Conservation (phyloP, 352 stramenopile species). For the Pythium dissimile region DNA sequence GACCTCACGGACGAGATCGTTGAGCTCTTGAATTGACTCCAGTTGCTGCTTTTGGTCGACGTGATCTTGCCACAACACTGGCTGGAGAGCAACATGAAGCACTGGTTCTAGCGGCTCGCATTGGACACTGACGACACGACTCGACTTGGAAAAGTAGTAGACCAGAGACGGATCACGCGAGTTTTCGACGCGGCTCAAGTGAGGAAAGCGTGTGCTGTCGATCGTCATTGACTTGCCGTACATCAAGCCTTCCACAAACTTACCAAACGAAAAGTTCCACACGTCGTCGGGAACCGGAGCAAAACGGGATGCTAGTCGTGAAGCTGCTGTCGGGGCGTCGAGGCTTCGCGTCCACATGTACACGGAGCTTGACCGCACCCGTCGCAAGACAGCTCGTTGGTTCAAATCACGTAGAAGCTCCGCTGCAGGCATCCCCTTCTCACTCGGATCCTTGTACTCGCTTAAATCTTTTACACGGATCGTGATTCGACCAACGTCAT, state of each 20-base stretch:
- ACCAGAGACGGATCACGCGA: slow-evolving; percentile 68
- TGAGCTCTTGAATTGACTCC: slow-evolving; percentile 68
- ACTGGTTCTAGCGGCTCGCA: slow-evolving; percentile 79
- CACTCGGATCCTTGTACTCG: slow-evolving; percentile 62
- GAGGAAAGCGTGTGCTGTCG: slow-evolving; percentile 63
- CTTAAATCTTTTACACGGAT: slow-evolving; percentile 69
- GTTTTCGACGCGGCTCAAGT: slow-evolving; percentile 46
- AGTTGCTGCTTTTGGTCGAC: slow-evolving; percentile 65
- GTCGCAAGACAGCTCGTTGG: slow-evolving; percentile 52
- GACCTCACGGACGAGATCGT: slow-evolving; percentile 68
- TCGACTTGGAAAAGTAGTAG: slow-evolving; percentile 72
- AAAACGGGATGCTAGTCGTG: slow-evolving; percentile 47
- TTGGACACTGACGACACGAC: slow-evolving; percentile 73
- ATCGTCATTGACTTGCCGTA: slow-evolving; percentile 78
- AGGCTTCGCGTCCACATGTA: slow-evolving; percentile 69
- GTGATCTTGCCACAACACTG: slow-evolving; percentile 78
- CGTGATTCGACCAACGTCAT: slow-evolving; percentile 73
- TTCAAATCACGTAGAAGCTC: slow-evolving; percentile 62
- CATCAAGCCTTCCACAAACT: slow-evolving; percentile 83
- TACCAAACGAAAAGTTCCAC: slow-evolving; percentile 87
- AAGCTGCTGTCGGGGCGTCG: slow-evolving; percentile 20
- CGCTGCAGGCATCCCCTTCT: slow-evolving; percentile 40
- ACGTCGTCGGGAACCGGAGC: slow-evolving; percentile 57
- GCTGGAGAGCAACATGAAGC: slow-evolving; percentile 78
- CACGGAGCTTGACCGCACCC: slow-evolving; percentile 56